phyloP scores from a whole-genome alignment of 371 early-diverging fungal species.

The Mucor racemosus region DNA sequence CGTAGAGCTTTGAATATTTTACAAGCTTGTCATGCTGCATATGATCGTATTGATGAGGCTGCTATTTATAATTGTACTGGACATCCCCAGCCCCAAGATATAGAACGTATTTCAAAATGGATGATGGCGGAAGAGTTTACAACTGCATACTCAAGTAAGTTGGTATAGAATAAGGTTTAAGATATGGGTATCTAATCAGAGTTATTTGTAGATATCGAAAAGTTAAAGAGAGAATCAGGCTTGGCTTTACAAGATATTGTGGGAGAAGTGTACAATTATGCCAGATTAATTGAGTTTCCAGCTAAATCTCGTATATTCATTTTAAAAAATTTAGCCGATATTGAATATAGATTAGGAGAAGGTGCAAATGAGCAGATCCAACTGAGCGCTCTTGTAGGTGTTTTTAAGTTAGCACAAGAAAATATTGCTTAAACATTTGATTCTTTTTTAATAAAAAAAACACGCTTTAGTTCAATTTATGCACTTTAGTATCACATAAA shows the following conservation, averaged over 20 bases:
- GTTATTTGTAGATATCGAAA: slow-evolving; percentile 61
- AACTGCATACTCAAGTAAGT: slow-evolving; percentile 73
- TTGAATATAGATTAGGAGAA: slow-evolving; percentile 83
- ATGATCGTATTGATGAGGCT: slow-evolving; percentile 72
- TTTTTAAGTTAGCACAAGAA: slow-evolving; percentile 77
- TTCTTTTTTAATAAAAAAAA: no score
- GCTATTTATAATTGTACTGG: slow-evolving; percentile 92
- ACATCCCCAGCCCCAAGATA: slow-evolving; percentile 87
- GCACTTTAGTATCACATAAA: no score
- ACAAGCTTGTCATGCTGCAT: slow-evolving; percentile 90
- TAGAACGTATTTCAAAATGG: slow-evolving; percentile 79
- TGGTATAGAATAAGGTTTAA: neutral
- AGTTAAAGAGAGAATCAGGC: slow-evolving; percentile 82
- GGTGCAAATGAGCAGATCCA: slow-evolving; percentile 88
- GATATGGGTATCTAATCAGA: neutral
- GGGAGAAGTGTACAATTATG: slow-evolving; percentile 69
- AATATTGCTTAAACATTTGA: slow-evolving; percentile 23
- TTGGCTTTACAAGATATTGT: slow-evolving; percentile 91
- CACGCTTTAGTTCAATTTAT: no score
- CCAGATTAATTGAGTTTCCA: slow-evolving; percentile 73
- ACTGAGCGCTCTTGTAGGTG: slow-evolving; percentile 78
- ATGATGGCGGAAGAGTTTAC: slow-evolving; percentile 84
- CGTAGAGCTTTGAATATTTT: slow-evolving; percentile 94
- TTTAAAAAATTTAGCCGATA: slow-evolving; percentile 81
- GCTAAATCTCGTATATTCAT: slow-evolving; percentile 65